Percentiles rank a stretch among this genome's conserved stretches.
Conservation (phyloP, 257 asterid genomes). For the Gentiana dahurica region DNA sequence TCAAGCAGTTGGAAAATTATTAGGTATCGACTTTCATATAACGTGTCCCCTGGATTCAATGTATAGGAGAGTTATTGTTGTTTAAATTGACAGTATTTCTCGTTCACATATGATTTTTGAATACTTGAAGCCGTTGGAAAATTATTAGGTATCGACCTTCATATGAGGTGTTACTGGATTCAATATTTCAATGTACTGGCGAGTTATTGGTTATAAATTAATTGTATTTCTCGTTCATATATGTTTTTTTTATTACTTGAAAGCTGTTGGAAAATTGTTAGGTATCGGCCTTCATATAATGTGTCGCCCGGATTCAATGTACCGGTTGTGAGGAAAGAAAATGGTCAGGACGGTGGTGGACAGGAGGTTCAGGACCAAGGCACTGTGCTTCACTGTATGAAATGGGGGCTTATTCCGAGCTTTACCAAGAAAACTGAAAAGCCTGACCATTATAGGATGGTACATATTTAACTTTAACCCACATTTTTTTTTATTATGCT, state of each 20-base stretch:
- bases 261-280: conserved; percentile 7
- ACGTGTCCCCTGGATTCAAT: conserved; percentile 74
- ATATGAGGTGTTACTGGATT: background rate
- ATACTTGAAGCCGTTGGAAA: too few species aligned
- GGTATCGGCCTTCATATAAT: conserved; percentile 77
- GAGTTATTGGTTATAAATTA: too few species aligned
- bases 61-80: conserved; percentile 31
- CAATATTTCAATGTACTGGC: background rate
- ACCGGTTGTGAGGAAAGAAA: conserved; percentile 73
- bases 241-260: background rate
- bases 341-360: conserved; percentile 30
- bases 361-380: conserved; percentile 12
- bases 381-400: conserved; percentile 76
- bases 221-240: too few species aligned
- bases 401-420: conserved; percentile 92
- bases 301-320: conserved; percentile 75
- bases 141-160: too few species aligned
- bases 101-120: background rate
- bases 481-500: too few species aligned
- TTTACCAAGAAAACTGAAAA: conserved; percentile 71
- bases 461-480: conserved; percentile 2
- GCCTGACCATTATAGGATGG: conserved; percentile 84
- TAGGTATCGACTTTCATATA: conserved; percentile 76
- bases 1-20: background rate
- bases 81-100: too few species aligned